A percentile compares a stretch with the other conserved stretches of the same genome.
phyloP scores from a whole-genome alignment of 495 filamentous ascomycete species.

The Neurospora pannonica region DNA sequence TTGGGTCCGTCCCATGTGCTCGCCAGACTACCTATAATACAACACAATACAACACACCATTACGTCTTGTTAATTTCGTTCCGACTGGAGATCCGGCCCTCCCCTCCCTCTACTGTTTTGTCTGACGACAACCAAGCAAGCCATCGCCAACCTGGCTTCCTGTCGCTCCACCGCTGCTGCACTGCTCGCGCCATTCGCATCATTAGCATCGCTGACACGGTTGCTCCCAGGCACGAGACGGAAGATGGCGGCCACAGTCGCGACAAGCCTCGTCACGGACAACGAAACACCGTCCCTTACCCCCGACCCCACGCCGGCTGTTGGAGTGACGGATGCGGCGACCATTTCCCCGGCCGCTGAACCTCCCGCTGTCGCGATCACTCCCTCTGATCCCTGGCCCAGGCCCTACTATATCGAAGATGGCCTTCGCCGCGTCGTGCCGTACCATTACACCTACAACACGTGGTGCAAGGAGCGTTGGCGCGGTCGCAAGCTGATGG shows the following conservation, averaged over 20 bases:
- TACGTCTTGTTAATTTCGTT: not conserved
- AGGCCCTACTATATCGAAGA: constrained; percentile 70
- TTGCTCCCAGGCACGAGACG: not conserved
- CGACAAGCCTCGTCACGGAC: not conserved
- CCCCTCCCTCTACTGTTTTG: not conserved
- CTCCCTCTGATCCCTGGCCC: constrained; percentile 55
- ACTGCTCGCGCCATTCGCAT: not conserved
- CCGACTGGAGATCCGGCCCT: not conserved
- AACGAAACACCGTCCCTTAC: not conserved
- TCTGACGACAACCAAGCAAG: not conserved
- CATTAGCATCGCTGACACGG: not conserved
- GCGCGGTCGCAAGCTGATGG: constrained; percentile 63
- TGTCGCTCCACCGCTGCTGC: not conserved
- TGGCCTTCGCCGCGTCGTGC: constrained; percentile 70
- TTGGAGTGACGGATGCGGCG: not conserved
- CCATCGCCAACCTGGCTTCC: not conserved
- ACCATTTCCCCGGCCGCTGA: not conserved
- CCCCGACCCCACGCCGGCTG: constrained; percentile 22
- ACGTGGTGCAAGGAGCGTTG: constrained; percentile 87
- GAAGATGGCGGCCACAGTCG: not conserved
- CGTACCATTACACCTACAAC: constrained; percentile 91
- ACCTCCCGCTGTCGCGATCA: constrained; percentile 26
- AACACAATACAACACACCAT: not conserved
- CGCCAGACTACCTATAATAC: not conserved
- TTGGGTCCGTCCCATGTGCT: not conserved